Base-by-base conservation (phyloP, 2,329 filamentous ascomycete genomes). In the Colletotrichum paranaense region DNA sequence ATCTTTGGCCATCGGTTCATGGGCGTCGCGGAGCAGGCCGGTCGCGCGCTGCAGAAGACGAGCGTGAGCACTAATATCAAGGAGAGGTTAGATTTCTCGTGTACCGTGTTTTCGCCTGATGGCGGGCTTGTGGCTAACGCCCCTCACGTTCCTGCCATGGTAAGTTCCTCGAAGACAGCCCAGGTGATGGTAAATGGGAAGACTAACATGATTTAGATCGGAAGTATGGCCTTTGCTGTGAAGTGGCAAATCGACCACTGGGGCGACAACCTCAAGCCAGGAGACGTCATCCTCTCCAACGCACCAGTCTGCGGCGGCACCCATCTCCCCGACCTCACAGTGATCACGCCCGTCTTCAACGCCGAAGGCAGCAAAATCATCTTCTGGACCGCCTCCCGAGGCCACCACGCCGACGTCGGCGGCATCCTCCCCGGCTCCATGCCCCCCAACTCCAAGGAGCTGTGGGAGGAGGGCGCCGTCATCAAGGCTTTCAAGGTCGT, bases 1-100 rank as follows among this genome's bases (percentile, higher is more conserved):
- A 92, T 95, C 72, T 95, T 96, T 77, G 92, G 91, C 0, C 93
- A 95, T 80, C 88, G 93, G 3, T 96, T 96, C 83, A 95, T 95
- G 93, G 91, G 92, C 3, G 94, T 95, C 74, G 94, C 94, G 0
- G 94, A 95, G 81, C 93, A 95, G 78, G 95, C 95, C 93, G 93
- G 94, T 0, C 87, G 92, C 64, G 92, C 92, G 4, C 82, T 96
- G n/a, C 92, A 95, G 78, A 95, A 95, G 83, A 95, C 93, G 0
- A 92, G 91, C 76, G 92, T 95, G 16, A 92, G 90, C 68, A 94
- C 92, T 0, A 95, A 95, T 76, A 93, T 95, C 80, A 93, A 96
- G 78, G 94, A 96, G 79, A 89, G 93, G 3, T 86, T 96, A 1
- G 94, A 96, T 78, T 96, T 95, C 78, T 94, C 92, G 1, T 96